These are phyloP conservation scores for Cercospora sp. DNA, from an alignment of 2,329 filamentous ascomycete genomes.

Conservation along the genomic window DNA sequence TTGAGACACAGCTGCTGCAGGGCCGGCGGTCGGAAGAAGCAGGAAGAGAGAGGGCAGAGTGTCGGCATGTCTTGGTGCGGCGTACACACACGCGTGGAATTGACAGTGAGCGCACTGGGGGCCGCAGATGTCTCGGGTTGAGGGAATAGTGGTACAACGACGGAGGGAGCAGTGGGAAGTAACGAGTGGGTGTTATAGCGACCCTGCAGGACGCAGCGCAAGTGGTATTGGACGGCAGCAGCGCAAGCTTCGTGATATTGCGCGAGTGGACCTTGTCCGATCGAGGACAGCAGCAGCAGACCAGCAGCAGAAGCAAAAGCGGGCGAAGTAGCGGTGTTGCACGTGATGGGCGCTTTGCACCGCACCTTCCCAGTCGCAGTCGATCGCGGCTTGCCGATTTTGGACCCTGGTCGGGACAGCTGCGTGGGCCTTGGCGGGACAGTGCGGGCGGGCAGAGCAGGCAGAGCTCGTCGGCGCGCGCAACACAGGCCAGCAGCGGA, in stretches of 20 bases:
- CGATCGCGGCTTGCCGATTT: not conserved
- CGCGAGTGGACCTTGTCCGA: constrained; percentile 8
- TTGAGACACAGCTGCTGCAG: constrained; percentile 4
- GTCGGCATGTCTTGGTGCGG: constrained; percentile 10
- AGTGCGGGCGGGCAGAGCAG: not conserved
- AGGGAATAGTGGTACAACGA: not conserved
- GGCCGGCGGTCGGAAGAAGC: constrained; percentile 7
- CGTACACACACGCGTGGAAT: not conserved
- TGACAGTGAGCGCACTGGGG: not conserved
- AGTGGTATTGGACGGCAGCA: constrained; percentile 7
- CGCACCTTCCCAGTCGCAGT: not conserved
- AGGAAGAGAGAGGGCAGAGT: constrained; percentile 10
- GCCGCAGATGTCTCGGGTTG: not conserved
- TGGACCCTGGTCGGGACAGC: not conserved
- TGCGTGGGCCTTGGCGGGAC: not conserved
- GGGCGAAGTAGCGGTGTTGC: not conserved
- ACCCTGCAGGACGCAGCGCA: constrained; percentile 17
- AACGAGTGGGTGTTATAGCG: constrained; percentile 7
- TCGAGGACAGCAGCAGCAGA: not conserved
- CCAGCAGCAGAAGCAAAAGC: not conserved
- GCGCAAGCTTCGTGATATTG: constrained; percentile 2
- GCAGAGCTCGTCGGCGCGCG: not conserved
- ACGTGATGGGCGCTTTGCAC: not conserved
- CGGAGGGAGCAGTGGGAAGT: not conserved
- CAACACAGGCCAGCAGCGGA: not conserved